Evolutionary conservation across 202 grass and related monocot species (phyloP).

Genomic region (Musa balbisiana): DNA sequence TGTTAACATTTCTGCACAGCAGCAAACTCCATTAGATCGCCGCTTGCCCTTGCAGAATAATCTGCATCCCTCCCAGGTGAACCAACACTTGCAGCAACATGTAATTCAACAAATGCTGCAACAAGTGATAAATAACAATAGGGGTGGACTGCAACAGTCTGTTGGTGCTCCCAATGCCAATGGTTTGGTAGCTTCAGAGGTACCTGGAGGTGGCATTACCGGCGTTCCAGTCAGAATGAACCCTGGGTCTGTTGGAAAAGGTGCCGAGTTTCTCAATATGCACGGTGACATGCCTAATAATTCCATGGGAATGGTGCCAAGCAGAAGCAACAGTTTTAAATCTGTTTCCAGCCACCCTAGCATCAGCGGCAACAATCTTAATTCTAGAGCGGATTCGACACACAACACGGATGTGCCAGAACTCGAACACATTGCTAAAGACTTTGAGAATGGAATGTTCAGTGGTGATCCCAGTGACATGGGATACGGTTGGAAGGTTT

Average conservation of each 20-base stretch:
- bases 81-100: constrained; percentile 20
- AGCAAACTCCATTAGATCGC: not conserved
- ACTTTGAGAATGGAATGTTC: constrained; percentile 52
- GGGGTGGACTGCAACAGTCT: not conserved
- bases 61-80: constrained; percentile 1
- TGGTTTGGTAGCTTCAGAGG: not conserved
- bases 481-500: constrained; percentile 43
- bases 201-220: not conserved
- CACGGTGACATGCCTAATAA: constrained; percentile 39
- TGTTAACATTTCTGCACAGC: not conserved
- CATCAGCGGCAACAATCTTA: constrained; percentile 27
- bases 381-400: constrained; percentile 35
- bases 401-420: constrained; percentile 47
- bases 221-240: not conserved
- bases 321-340: constrained; percentile 68
- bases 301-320: constrained; percentile 7
- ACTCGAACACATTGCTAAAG: constrained; percentile 31
- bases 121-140: constrained; percentile 8
- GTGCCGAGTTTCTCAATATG: not conserved
- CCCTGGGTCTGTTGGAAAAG: not conserved
- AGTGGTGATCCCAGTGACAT: constrained; percentile 26
- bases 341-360: constrained; percentile 59
- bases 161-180: not conserved
- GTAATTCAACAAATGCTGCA: constrained; percentile 30
- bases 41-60: constrained; percentile 6